These are phyloP conservation scores for Tylopilus felleus DNA, from an alignment of 768 basidiomycete genomes.

Conservation along the genomic window DNA sequence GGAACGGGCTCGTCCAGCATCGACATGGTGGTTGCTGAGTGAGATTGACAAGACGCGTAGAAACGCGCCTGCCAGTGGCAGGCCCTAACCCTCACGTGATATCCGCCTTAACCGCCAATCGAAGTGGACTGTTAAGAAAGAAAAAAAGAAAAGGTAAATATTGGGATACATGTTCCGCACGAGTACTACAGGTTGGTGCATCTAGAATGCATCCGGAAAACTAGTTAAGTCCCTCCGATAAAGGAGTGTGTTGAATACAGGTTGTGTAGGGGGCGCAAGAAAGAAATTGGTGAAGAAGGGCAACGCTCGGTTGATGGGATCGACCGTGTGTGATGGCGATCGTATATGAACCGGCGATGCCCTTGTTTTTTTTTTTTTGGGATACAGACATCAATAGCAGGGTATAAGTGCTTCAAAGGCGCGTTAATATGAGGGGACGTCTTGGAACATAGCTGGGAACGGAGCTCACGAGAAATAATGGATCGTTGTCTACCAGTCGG, in stretches of 20 bases:
- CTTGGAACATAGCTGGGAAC: not conserved
- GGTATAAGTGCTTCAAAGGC: conserved; percentile 1
- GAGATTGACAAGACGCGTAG: conserved; percentile 8
- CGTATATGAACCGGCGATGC: conserved; percentile 9
- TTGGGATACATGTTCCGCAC: conserved; percentile 3
- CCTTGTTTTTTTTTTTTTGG: conserved; percentile 14
- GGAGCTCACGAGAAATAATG: conserved; percentile 10
- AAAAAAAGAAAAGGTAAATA: not conserved
- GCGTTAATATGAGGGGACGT: conserved; percentile 4
- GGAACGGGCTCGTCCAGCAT: conserved; percentile 54
- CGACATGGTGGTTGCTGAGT: conserved; percentile 25
- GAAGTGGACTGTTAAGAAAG: not conserved
- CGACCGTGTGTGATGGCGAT: conserved; percentile 4
- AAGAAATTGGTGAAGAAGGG: not conserved
- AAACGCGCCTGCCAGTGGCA: conserved; percentile 18
- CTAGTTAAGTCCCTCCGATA: not conserved
- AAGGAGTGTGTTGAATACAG: conserved; percentile 11
- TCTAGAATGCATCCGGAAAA: conserved; percentile 7
- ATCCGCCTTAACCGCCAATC: not conserved
- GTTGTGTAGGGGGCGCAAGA: conserved; percentile 3
- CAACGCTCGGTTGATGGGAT: not conserved
- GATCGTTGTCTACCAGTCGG: conserved; percentile 28
- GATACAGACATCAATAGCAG: not conserved
- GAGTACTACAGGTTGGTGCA: conserved; percentile 7
- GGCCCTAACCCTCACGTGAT: conserved; percentile 32